These are phyloP conservation scores for Tephrocybe rancida DNA, from an alignment of 768 basidiomycete species.

Conservation along the genomic window DNA sequence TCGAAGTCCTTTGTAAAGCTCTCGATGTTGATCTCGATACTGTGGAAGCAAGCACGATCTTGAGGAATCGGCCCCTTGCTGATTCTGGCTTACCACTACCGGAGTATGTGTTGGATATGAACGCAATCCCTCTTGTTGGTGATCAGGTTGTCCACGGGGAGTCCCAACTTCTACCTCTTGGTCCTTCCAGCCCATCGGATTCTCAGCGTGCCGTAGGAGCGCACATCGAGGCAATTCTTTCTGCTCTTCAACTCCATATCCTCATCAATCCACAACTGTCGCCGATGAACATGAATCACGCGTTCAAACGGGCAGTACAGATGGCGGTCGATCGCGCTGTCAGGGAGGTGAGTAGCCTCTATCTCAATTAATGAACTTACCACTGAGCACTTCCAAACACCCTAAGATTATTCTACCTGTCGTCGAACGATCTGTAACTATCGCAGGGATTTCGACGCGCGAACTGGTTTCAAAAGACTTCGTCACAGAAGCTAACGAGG, in stretches of 20 bases:
- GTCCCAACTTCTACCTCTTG: slow-evolving; percentile 64
- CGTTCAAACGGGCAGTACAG: slow-evolving; percentile 89
- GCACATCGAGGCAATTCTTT: slow-evolving; percentile 82
- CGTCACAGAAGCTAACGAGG: slow-evolving; percentile 88
- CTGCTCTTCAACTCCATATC: slow-evolving; percentile 69
- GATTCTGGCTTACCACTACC: slow-evolving; percentile 70
- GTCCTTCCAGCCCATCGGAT: slow-evolving; percentile 62
- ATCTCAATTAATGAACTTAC: too few relatives aligned
- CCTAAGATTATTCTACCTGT: slow-evolving; percentile 95
- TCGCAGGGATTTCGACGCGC: slow-evolving; percentile 95
- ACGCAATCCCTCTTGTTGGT: slow-evolving; percentile 73
- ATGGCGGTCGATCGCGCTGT: slow-evolving; percentile 93
- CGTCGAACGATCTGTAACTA: slow-evolving; percentile 97
- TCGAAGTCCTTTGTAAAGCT: slow-evolving; percentile 93
- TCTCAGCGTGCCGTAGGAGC: slow-evolving; percentile 67
- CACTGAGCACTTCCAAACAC: background rate
- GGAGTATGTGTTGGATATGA: slow-evolving; percentile 81
- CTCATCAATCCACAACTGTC: slow-evolving; percentile 78
- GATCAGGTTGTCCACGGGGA: slow-evolving; percentile 64
- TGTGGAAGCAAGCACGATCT: slow-evolving; percentile 80
- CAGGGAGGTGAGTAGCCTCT: slow-evolving; percentile 67
- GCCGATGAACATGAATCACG: slow-evolving; percentile 73
- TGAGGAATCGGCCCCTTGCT: slow-evolving; percentile 73
- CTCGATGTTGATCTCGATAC: slow-evolving; percentile 86
- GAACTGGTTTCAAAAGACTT: slow-evolving; percentile 97